Base-by-base conservation (phyloP, 1,284 basidiomycete species). In the Leccinum fallax region DNA sequence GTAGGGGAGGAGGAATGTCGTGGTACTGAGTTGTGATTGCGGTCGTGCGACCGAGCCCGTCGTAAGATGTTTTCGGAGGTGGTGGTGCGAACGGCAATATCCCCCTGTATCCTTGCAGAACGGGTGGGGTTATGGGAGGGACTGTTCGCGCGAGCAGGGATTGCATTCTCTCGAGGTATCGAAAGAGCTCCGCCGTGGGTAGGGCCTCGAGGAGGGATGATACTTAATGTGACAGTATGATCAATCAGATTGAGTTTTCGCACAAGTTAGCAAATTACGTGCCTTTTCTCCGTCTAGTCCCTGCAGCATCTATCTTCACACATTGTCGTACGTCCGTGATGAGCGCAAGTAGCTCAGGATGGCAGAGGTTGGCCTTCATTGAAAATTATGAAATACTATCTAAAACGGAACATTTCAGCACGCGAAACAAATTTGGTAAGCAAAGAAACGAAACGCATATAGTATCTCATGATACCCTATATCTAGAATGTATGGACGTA, bases 151-250 rank as follows among this genome's bases (percentile, higher is more conserved):
- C 15, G 26, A 34, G 46, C 54, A 9, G 21, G 30, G 4, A 5
- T 32, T 36, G 58, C 57, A 6, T n/a, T 43, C 30, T 60, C 71
- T 66, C 36, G 13, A 61, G 62, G 71, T 65, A 66, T 78, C 63
- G 61, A 71, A 66, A 68, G 70, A 66, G 80, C 30, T 30, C 30
- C 9, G 30, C 75, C 95, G 71, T 88, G 84, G 1, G 80, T 80
- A 16, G 87, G 83, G 87, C 69, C 85, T 3, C 84, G 79, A 93
- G 81, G 8, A 94, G 81, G 0, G 87, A 85, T 1, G 88, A 85
- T n/a, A 88, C 72, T 24, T 24, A 21, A 21, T 21, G 21, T 21
- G 21, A 21, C 21, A 21, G 21, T 21, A 21, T 3, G 21, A 21
- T 21, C 21, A 21, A 21, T 21, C 21, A 21, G 21, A 21, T 21